Evolutionary conservation across 2,329 filamentous ascomycete species (phyloP), one percentile per base, ranked within the genome.

Genomic region (Botrytis cinerea): DNA sequence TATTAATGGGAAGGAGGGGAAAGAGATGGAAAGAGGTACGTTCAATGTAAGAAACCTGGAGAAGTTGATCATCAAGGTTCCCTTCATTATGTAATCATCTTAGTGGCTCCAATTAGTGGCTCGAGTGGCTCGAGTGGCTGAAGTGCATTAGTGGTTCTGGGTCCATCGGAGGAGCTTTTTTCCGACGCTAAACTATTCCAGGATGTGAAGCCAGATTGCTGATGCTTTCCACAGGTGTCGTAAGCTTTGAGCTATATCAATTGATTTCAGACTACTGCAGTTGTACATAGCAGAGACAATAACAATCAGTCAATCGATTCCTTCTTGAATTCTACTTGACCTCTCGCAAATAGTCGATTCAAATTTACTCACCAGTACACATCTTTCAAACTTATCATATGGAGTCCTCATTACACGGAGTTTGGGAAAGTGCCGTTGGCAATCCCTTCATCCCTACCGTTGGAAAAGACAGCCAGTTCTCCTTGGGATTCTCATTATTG

Each of bases 401-500:
- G 91, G 91, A 92, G 89, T 89, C 90, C 81, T 93, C 93, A 87
- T 86, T 97, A 84, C 90, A 92, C 84, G 90, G 96, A 83, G 88
- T 97, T 86, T 98, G 95, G 95, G 92, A 97, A 88, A 93, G 93
- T 87, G 93, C 95, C 85, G 89, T 93, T 84, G 89, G 90, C 87
- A 93, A 90, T 86, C 93, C 94, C 76, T 98, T 96, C 85, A 84
- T 91, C 79, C 94, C 95, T 75, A 82, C 90, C 73, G 85, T 98
- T 80, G 88, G 88, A 82, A 98, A 98, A 86, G 88, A 90, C 81
- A 90, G 86, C 82, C 96, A 98, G 79, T 96, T 98, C 85, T 84
- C 89, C 78, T 86, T 97, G 77, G 95, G 90, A 80, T 95, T 95
- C 84, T 82, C 86, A 72, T 87, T 98, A 75, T 87, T 98, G 74